Evolutionary conservation across 805 yeast genomes (phyloP).

Genomic region (Komagataella phaffii): DNA sequence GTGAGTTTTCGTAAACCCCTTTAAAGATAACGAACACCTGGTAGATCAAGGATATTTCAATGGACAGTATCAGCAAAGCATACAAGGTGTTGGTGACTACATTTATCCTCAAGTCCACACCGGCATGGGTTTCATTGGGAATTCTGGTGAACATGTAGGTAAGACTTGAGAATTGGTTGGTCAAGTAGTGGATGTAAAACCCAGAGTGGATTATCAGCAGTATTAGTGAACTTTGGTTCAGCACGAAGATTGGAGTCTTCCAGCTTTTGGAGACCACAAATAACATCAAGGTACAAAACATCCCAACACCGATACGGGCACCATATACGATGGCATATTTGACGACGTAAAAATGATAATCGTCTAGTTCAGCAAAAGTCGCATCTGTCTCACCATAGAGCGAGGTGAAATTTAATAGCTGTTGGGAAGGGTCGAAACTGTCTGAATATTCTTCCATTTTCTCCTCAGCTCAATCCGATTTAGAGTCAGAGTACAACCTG

Average conservation of each 20-base stretch:
- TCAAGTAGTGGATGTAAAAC: constrained; percentile 39
- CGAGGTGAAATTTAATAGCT: constrained; percentile 25
- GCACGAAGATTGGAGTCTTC: constrained; percentile 56
- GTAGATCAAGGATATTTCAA: constrained; percentile 54
- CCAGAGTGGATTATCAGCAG: constrained; percentile 47
- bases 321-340: constrained; percentile 37
- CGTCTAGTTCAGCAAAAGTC: constrained; percentile 28
- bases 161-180: constrained; percentile 36
- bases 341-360: constrained; percentile 16
- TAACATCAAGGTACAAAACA: constrained; percentile 29
- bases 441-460: background rate
- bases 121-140: background rate
- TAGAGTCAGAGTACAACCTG: background rate
- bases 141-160: constrained; percentile 24
- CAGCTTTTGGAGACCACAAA: constrained; percentile 37
- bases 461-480: background rate
- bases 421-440: background rate
- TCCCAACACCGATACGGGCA: constrained; percentile 43
- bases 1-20: constrained; percentile 12
- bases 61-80: constrained; percentile 40
- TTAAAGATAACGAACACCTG: constrained; percentile 65
- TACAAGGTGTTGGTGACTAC: constrained; percentile 52
- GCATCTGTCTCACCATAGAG: constrained; percentile 23
- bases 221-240: constrained; percentile 51
- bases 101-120: constrained; percentile 11